Evolutionary conservation across 2,329 filamentous ascomycete genomes (phyloP), one percentile per base, ranked within the genome.

Genomic region (Aspergillus glaucus): DNA sequence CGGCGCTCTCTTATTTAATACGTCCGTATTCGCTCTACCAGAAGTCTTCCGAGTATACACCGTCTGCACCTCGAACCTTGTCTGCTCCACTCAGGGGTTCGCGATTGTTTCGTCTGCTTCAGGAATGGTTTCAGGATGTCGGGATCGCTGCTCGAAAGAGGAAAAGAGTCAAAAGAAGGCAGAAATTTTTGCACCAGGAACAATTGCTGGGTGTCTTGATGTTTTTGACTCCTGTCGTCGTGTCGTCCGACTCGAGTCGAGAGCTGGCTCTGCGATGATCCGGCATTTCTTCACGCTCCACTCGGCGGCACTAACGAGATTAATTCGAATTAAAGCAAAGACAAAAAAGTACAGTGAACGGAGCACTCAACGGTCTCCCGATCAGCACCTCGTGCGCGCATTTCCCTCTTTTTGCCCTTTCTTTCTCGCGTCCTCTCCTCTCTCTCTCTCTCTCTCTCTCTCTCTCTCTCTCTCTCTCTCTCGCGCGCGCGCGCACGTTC

Each of bases 381-480:
- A 37, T 17, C 34, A 17, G 15, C 22, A 46, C 30, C 19, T 37
- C 17, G 34, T 15, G 15, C 37, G 26, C 32, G 15, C 30, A 12
- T 19, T 6, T 5, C 15, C 19, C 28, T 45, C 53, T 44, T 41
- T 17, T 42, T 32, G 34, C 17, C 36, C 36, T 50, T 36, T 40
- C 42, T 41, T 39, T 45, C 45, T 19, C 43, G 39, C 4, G 9
- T 32, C 34, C 5, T 36, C 43, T 40, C 6, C 40, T 41, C 39
- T 45, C 45, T 19, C 43, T 43, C 9, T 3, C 30, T 32, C 7
- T 36, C 39, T 40, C 15, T 36, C 28, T 45, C 42, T 14, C 24
- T 15, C 15, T 15, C 15, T 15, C 15, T 15, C 15, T 15, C 15
- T 15, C 15, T 15, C 15, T 15, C 15, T 15, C 15, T 15, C 15